Evolutionary conservation across 331 rosid genomes (phyloP).

Genomic region (Stylosanthes scabra): DNA sequence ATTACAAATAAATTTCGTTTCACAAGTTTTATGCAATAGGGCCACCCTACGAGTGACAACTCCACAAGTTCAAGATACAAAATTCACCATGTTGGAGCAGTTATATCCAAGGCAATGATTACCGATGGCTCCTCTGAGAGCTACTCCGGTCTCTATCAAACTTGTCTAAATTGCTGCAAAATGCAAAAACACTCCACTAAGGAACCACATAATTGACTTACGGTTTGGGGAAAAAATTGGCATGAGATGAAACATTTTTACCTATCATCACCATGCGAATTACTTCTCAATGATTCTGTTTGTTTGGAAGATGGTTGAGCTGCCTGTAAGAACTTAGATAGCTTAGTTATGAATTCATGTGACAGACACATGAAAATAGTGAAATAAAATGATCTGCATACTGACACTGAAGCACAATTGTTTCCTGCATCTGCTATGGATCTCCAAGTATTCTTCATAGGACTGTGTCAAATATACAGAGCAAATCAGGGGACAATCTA

Average conservation of each 20-base stretch:
- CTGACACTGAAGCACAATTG: constrained; percentile 53
- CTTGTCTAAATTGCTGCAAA: constrained; percentile 44
- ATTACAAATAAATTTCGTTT: constrained; percentile 30
- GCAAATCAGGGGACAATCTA: constrained; percentile 11
- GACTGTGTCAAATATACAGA: constrained; percentile 54
- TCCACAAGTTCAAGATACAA: constrained; percentile 14
- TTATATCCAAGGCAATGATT: constrained; percentile 50
- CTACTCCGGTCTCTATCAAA: constrained; percentile 38
- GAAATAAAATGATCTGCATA: constrained; percentile 35
- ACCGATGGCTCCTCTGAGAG: constrained; percentile 46
- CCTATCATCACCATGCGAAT: constrained; percentile 55
- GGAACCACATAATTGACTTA: constrained; percentile 3
- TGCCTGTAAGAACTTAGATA: constrained; percentile 52
- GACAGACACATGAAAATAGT: constrained; percentile 2
- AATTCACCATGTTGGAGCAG: constrained; percentile 17
- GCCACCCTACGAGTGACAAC: constrained; percentile 34
- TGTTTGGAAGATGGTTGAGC: constrained; percentile 42
- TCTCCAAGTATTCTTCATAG: constrained; percentile 81
- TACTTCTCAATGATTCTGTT: constrained; percentile 52
- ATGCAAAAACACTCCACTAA: constrained; percentile 20
- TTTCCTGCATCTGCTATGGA: constrained; percentile 61
- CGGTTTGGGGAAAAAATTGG: background rate
- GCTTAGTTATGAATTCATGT: constrained; percentile 30
- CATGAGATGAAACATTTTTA: constrained; percentile 37
- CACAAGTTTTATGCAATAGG: constrained; percentile 21